A percentile compares a stretch with the other conserved stretches of the same genome.
These are phyloP conservation scores for Leccinum pachyderme DNA, from an alignment of 1,284 basidiomycete species.

Conservation along the genomic window DNA sequence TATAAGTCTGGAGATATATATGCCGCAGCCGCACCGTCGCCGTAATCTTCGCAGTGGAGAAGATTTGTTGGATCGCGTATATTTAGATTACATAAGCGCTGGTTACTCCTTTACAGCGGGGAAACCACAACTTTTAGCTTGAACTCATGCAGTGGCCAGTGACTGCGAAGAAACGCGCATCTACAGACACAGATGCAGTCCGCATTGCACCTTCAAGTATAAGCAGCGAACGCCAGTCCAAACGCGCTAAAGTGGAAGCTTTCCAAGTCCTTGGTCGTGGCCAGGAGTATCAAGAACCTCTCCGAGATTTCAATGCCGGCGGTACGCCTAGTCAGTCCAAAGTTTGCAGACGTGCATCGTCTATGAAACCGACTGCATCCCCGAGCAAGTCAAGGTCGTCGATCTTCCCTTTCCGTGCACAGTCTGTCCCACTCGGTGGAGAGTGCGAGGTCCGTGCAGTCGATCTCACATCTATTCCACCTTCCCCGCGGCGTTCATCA, in stretches of 20 bases:
- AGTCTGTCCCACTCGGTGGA: slow-evolving; percentile 29
- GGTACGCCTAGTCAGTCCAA: slow-evolving; percentile 1
- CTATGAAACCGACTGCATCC: slow-evolving; percentile 19
- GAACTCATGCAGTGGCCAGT: slow-evolving; percentile 1
- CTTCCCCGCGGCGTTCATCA: slow-evolving; percentile 29
- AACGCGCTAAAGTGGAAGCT: slow-evolving; percentile 26
- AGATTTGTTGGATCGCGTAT: no score
- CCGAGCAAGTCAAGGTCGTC: slow-evolving; percentile 13
- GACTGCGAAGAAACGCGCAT: slow-evolving; percentile 26
- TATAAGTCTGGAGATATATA: no score
- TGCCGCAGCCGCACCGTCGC: no score
- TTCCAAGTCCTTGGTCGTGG: slow-evolving; percentile 12
- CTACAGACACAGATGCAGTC: slow-evolving; percentile 22
- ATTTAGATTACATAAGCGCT: slow-evolving; percentile 8
- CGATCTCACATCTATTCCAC: slow-evolving; percentile 23
- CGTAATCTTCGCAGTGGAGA: no score
- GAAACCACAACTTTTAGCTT: slow-evolving; percentile 1
- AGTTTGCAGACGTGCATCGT: slow-evolving; percentile 17
- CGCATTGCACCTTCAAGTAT: slow-evolving; percentile 12
- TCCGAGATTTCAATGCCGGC: slow-evolving; percentile 17
- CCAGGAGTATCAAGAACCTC: slow-evolving; percentile 12
- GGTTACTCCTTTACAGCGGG: background rate
- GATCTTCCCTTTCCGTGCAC: slow-evolving; percentile 25
- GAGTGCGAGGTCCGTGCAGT: slow-evolving; percentile 12
- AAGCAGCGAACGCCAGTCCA: slow-evolving; percentile 15